These are phyloP conservation scores for Trametes punicea DNA, from an alignment of 768 basidiomycete genomes.

Conservation along the genomic window DNA sequence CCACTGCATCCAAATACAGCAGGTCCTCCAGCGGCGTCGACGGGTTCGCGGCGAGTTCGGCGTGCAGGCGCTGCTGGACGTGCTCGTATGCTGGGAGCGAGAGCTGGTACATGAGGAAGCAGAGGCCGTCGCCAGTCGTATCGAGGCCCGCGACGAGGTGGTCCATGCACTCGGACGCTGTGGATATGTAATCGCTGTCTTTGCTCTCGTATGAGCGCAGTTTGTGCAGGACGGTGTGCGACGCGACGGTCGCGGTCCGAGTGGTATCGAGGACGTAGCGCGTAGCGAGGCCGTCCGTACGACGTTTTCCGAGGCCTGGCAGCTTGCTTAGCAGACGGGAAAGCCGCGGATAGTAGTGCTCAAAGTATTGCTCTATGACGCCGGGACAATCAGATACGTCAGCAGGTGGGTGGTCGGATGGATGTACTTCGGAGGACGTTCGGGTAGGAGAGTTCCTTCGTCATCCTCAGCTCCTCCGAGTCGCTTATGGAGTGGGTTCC, in stretches of 20 bases:
- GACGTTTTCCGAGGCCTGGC: not conserved
- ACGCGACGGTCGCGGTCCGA: slow-evolving; percentile 10
- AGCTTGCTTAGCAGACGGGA: not conserved
- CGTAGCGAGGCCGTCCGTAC: slow-evolving; percentile 4
- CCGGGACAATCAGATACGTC: not conserved
- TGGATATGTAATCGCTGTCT: not conserved
- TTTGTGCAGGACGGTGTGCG: slow-evolving; percentile 22
- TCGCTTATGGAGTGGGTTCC: slow-evolving; percentile 16
- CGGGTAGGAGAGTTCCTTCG: slow-evolving; percentile 20
- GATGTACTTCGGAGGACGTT: slow-evolving; percentile 7
- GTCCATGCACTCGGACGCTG: slow-evolving; percentile 26
- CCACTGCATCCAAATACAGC: slow-evolving; percentile 87
- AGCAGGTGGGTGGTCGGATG: no score
- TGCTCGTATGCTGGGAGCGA: slow-evolving; percentile 16
- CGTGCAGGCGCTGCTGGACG: slow-evolving; percentile 19
- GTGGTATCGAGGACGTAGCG: slow-evolving; percentile 16
- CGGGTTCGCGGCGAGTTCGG: slow-evolving; percentile 45
- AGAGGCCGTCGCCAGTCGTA: slow-evolving; percentile 26
- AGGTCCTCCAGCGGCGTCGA: slow-evolving; percentile 83
- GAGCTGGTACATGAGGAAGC: slow-evolving; percentile 25
- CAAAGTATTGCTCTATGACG: slow-evolving; percentile 10
- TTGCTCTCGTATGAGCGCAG: slow-evolving; percentile 8
- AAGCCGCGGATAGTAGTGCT: slow-evolving; percentile 16
- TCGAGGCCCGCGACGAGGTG: slow-evolving; percentile 23
- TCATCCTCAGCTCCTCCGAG: slow-evolving; percentile 9